Evolutionary conservation across 148 eudicot species (phyloP).

Genomic region (Salicornia ramosissima): DNA sequence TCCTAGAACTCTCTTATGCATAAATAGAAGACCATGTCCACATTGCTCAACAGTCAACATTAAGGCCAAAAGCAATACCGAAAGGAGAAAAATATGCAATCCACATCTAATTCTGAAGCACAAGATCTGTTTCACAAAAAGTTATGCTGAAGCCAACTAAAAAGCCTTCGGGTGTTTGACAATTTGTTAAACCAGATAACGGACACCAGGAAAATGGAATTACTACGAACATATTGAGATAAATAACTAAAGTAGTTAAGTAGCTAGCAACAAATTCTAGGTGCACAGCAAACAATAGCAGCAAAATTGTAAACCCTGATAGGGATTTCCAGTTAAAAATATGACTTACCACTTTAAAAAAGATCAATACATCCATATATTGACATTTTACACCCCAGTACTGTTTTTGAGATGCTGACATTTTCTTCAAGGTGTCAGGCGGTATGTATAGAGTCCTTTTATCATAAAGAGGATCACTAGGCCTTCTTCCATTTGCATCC

Average conservation of each 20-base stretch:
- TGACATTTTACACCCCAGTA: constrained; percentile 85
- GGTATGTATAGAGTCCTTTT: constrained; percentile 85
- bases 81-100: neutral
- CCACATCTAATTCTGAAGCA: neutral
- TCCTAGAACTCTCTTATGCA: neutral
- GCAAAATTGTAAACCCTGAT: neutral
- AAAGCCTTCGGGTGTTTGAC: neutral
- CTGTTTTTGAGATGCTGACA: constrained; percentile 98
- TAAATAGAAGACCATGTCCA: neutral
- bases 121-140: neutral
- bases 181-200: neutral
- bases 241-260: neutral
- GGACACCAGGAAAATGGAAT: constrained; percentile 2
- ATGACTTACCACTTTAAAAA: constrained; percentile 92
- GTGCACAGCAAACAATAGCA: neutral
- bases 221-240: neutral
- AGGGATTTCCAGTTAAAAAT: neutral
- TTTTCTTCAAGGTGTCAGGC: constrained; percentile 67
- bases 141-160: neutral
- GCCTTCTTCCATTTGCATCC: constrained; percentile 88
- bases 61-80: neutral
- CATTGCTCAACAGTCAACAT: neutral
- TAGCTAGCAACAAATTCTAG: neutral
- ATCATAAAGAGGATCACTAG: constrained; percentile 63
- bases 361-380: constrained; percentile 84